phyloP scores from a whole-genome alignment of 1,284 basidiomycete species.

The Microbotryomycetes sp. region DNA sequence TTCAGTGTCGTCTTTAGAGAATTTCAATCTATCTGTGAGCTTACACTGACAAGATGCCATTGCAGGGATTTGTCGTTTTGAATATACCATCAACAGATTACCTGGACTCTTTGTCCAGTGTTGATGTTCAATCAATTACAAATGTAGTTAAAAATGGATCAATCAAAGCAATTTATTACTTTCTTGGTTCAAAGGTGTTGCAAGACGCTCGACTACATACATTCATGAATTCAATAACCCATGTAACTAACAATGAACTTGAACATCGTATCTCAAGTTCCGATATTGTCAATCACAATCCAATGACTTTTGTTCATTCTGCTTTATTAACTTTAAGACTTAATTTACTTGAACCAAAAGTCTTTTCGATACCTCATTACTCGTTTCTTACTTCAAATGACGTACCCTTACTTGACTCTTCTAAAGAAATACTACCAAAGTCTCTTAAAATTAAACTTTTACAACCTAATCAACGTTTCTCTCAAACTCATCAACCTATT shows the following conservation, averaged over 20 bases:
- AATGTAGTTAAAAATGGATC: background rate
- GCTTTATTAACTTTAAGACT: conserved; percentile 66
- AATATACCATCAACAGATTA: conserved; percentile 20
- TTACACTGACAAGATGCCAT: background rate
- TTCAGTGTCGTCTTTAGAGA: background rate
- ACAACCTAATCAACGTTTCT: conserved; percentile 26
- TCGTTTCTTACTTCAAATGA: background rate
- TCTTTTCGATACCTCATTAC: conserved; percentile 68
- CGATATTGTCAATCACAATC: conserved; percentile 57
- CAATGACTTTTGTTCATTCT: conserved; percentile 65
- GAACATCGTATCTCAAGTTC: conserved; percentile 58
- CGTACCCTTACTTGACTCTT: background rate
- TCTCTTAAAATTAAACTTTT: conserved; percentile 12
- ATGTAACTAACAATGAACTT: background rate
- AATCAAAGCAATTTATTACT: conserved; percentile 19
- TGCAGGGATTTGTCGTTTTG: conserved; percentile 27
- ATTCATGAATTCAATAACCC: conserved; percentile 3
- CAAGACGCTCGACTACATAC: background rate
- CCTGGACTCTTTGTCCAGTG: conserved; percentile 2
- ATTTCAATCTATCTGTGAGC: background rate
- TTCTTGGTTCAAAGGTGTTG: conserved; percentile 20
- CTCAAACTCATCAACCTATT: conserved; percentile 23
- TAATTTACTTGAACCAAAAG: conserved; percentile 60
- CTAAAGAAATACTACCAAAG: background rate
- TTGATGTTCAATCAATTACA: background rate